Conservation (phyloP, 2,329 filamentous ascomycete genomes). For the Mycocentrospora acerina region DNA sequence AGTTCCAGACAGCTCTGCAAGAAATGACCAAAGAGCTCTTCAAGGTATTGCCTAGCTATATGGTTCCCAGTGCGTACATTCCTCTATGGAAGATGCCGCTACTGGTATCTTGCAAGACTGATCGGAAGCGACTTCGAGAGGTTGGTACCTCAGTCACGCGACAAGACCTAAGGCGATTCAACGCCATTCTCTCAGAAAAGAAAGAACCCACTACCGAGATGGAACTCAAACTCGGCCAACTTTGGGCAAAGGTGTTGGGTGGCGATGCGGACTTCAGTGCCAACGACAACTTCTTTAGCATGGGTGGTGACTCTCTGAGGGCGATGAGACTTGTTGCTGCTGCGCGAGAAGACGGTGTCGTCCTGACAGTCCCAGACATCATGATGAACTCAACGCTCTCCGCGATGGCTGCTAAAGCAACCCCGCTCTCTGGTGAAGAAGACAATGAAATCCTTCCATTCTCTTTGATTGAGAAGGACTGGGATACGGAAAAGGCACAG, state of each 20-base stretch:
- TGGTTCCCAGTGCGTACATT: conserved; percentile 40
- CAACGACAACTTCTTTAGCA: conserved; percentile 47
- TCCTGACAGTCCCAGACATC: conserved; percentile 58
- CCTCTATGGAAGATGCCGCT: conserved; percentile 40
- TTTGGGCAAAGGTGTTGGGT: conserved; percentile 38
- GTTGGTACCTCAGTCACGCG: conserved; percentile 35
- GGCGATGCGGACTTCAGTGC: conserved; percentile 35
- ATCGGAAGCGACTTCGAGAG: conserved; percentile 38
- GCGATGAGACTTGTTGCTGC: conserved; percentile 60
- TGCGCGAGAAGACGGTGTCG: conserved; percentile 51
- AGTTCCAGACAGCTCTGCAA: conserved; percentile 29
- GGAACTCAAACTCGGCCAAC: conserved; percentile 28
- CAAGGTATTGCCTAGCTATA: conserved; percentile 35
- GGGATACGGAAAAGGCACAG: conserved; percentile 35
- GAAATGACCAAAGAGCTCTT: conserved; percentile 33
- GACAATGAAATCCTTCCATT: conserved; percentile 32
- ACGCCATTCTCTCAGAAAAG: conserved; percentile 47
- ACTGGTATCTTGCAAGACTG: conserved; percentile 39
- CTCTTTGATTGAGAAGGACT: conserved; percentile 31
- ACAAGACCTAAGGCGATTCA: conserved; percentile 36
- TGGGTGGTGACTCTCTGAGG: conserved; percentile 54
- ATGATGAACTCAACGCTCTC: conserved; percentile 52
- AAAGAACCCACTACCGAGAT: conserved; percentile 32
- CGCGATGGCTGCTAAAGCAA: conserved; percentile 48
- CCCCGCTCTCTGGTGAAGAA: conserved; percentile 15